These are phyloP conservation scores for Colletotrichum noveboracense DNA, from an alignment of 2,329 filamentous ascomycete genomes.

Conservation along the genomic window DNA sequence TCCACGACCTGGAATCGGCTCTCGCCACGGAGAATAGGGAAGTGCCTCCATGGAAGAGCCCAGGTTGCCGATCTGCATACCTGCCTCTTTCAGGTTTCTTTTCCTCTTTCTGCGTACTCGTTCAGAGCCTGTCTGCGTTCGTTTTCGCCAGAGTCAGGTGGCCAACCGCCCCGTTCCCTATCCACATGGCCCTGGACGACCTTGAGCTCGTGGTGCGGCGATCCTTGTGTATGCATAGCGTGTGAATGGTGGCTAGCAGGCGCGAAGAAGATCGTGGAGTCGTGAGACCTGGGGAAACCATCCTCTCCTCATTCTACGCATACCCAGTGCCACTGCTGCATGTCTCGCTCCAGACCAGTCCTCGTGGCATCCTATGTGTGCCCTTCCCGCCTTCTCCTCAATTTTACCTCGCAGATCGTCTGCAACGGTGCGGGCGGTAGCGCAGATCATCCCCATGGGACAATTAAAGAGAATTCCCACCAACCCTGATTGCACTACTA, in stretches of 20 bases:
- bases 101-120: background rate
- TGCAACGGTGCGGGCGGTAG: background rate
- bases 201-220: background rate
- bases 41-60: background rate
- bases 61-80: background rate
- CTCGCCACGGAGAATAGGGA: background rate
- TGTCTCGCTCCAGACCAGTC: background rate
- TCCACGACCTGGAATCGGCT: background rate
- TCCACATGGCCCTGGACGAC: background rate
- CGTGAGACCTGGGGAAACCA: background rate
- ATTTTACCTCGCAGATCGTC: slow-evolving; percentile 2
- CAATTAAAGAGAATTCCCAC: background rate
- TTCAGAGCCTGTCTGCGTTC: background rate
- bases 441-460: background rate
- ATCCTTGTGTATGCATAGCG: background rate
- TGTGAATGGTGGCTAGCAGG: background rate
- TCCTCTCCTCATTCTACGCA: background rate
- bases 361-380: background rate
- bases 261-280: background rate
- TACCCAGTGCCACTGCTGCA: background rate
- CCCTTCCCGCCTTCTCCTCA: background rate
- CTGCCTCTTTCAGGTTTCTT: background rate
- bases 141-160: background rate
- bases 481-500: background rate
- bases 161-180: background rate